Base-by-base conservation (phyloP, 148 eudicot genomes). In the Camellia granthamiana region DNA sequence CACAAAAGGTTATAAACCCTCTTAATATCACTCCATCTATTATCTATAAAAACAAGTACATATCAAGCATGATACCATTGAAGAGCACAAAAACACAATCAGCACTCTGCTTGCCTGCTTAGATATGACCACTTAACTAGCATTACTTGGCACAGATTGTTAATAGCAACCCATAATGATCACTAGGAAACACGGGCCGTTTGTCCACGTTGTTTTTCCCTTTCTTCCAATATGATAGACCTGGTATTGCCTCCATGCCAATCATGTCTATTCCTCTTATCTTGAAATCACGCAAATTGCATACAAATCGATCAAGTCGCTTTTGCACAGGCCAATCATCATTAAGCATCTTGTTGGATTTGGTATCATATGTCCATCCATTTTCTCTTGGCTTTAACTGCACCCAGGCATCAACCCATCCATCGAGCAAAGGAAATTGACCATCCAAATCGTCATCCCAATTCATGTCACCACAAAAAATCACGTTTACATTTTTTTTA, bases 331-430 rank as follows among this genome's bases (percentile, higher is more conserved):
- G 60, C 11, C 90, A 80, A 75, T 90, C 86, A 7, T 89, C 94
- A 9, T 84, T 78, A 69, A 95, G 60, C 98, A 95, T 95, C 80
- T 71, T 75, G 80, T 95, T 95, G 30, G 94, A 77, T 84, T 95
- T 93, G 41, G 92, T 95, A 82, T 95, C 99, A 56, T 93, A 95
- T 0, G 99, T 95, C 69, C 70, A 92, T 47, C 99, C 99, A 21
- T 77, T 69, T 74, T 93, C 97, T 52, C 77, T 77, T 1, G 98
- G 94, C 77, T 85, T 89, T 54, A 91, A 81, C 81, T 85, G 59
- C 52, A 77, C 81, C 99, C 98, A 96, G 8, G 90, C 99, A 81
- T 96, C 98, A 10, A 84, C 61, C 98, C 99, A 96, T 74, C 92
- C 97, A 38, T 93, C 88, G 0, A 83, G 83, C 11, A 74, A 72